Evolutionary conservation across 768 basidiomycete genomes (phyloP), one percentile per base, ranked within the genome.

Genomic region (Russula brevipes): DNA sequence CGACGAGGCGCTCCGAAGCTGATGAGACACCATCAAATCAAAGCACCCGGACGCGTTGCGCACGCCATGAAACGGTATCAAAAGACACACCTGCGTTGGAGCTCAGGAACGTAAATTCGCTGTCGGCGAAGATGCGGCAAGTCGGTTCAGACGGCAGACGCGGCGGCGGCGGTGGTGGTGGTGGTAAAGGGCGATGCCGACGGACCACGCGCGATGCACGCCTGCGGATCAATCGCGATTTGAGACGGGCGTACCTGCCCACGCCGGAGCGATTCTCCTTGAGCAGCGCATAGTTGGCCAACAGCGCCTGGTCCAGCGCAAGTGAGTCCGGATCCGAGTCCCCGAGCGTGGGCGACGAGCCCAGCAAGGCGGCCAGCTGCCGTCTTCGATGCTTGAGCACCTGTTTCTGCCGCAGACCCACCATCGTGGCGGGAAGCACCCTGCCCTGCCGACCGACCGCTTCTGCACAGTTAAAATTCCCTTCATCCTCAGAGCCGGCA

Each of bases 231-330:
- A 82, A 77, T 42, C 85, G 80, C 39, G 56, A 55, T 36, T 55
- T 59, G 54, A 57, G 50, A 45, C 56, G 58, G 12, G 19, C 60
- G 19, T 49, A 55, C 35, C 56, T 54, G 41, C 31, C n/a, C 55
- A 46, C 9, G 17, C 52, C 31, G 42, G 44, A 24, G 4, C 51
- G 35, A 24, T 60, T 52, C 33, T 50, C 39, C n/a, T 66, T 54
- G 39, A 66, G 58, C 63, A 74, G 72, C 19, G 73, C 68, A 59
- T 75, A 74, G 63, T 66, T 72, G 12, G 80, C 81, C 44, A 85
- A 85, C 50, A 93, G 76, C 33, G 90, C 91, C 72, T 87, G 87
- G 71, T 93, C 90, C 35, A 92, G 76, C 41, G 88, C 88, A 47
- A 91, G 78, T 14, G 85, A 82, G 73, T 86, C 17, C 83, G 41